Percentiles rank a stretch among this genome's conserved stretches.
phyloP scores from a whole-genome alignment of 2,329 filamentous ascomycete species.

The Ploettnerulaceae sp. region DNA sequence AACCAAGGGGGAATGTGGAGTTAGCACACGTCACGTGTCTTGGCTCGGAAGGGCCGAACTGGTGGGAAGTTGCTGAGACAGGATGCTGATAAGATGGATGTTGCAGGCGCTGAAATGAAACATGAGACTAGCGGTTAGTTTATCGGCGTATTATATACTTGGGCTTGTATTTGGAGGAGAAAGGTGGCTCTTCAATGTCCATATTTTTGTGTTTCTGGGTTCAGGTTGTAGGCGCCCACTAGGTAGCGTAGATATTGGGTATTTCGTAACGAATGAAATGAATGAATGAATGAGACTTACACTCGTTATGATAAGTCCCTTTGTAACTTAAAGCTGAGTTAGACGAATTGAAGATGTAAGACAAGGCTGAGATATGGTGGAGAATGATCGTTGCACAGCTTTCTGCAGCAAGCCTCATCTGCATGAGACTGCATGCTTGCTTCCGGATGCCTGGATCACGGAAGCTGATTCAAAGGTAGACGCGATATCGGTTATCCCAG shows the following conservation, averaged over 20 bases:
- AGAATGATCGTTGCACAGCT: background rate
- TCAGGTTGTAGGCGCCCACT: background rate
- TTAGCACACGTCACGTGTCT: conserved; percentile 6
- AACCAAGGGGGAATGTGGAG: conserved; percentile 2
- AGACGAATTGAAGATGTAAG: background rate
- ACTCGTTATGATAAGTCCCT: too few species aligned
- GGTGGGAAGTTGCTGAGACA: conserved; percentile 1
- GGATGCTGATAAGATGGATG: background rate
- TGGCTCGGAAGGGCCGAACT: conserved; percentile 2
- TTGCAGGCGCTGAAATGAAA: conserved; percentile 3
- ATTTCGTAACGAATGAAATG: conserved; percentile 5
- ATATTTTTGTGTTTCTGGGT: too few species aligned
- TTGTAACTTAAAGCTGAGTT: too few species aligned
- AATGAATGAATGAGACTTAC: background rate
- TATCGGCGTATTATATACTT: conserved; percentile 4
- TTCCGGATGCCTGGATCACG: too few species aligned
- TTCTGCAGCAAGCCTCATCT: background rate
- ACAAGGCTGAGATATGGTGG: background rate
- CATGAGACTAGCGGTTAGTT: background rate
- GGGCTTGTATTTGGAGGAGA: too few species aligned
- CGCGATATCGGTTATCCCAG: too few species aligned
- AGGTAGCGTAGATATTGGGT: background rate
- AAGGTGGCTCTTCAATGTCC: too few species aligned
- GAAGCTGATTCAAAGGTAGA: too few species aligned
- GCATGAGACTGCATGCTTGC: too few species aligned